Percentiles rank a stretch among this genome's conserved stretches.
These are phyloP conservation scores for Vaccinium darrowii DNA, from an alignment of 148 eudicot genomes.

Conservation along the genomic window DNA sequence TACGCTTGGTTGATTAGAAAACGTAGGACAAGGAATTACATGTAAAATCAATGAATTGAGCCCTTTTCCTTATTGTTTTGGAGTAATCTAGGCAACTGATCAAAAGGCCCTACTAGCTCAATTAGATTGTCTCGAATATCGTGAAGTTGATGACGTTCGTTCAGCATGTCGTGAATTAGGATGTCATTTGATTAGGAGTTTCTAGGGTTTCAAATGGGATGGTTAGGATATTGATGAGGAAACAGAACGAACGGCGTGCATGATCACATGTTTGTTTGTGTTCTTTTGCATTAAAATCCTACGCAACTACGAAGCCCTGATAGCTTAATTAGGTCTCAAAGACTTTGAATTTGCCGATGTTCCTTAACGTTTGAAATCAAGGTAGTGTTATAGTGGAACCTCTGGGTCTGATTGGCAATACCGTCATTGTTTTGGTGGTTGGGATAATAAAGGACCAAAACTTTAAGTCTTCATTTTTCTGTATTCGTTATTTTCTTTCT, in stretches of 20 bases:
- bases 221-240: neutral
- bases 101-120: neutral
- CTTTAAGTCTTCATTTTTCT: neutral
- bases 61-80: neutral
- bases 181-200: neutral
- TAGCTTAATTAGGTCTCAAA: neutral
- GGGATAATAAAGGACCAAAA: neutral
- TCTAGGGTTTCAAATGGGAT: constrained; percentile 2
- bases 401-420: neutral
- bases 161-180: neutral
- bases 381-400: neutral
- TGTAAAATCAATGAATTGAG: neutral
- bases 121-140: neutral
- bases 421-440: neutral
- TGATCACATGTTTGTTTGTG: neutral
- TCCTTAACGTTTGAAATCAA: neutral
- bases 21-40: neutral
- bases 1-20: neutral
- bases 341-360: neutral
- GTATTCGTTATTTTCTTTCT: neutral
- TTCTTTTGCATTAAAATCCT: neutral
- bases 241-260: too few relatives aligned
- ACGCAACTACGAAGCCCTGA: neutral
- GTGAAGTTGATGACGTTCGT: neutral
- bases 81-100: neutral